Percentiles rank a stretch among this genome's conserved stretches.
phyloP scores from a whole-genome alignment of 2,329 filamentous ascomycete species.

The Colletotrichum phormii region DNA sequence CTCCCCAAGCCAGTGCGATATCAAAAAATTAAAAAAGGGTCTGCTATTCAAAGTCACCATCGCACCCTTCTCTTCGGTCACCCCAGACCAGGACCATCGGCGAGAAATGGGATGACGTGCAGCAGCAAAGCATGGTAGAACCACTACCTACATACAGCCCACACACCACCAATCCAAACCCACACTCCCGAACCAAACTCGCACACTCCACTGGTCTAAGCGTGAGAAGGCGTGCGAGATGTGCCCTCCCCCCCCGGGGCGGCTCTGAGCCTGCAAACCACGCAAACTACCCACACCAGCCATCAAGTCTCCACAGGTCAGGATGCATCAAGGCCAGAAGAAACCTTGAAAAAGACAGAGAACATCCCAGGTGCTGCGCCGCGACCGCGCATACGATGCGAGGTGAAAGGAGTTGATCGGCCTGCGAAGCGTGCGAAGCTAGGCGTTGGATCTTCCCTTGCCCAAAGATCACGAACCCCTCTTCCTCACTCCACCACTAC shows the following conservation, averaged over 20 bases:
- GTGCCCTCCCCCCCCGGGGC: neutral
- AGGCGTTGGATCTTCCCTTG: neutral
- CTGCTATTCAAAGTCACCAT: neutral
- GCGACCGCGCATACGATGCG: neutral
- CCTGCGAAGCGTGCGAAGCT: neutral
- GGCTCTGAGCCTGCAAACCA: neutral
- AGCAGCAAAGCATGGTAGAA: neutral
- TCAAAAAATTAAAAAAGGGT: neutral
- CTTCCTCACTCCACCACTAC: neutral
- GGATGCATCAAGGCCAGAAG: too few relatives aligned
- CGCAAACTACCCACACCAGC: too few relatives aligned
- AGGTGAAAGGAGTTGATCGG: neutral
- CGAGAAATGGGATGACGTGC: constrained; percentile 30
- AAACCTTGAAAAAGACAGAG: neutral
- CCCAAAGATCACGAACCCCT: neutral
- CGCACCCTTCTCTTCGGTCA: neutral
- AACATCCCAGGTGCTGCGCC: neutral
- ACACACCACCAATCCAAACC: neutral
- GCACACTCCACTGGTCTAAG: neutral
- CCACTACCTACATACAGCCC: neutral
- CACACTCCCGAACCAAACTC: too few relatives aligned
- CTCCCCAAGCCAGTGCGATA: neutral
- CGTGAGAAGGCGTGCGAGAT: neutral
- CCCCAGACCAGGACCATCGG: neutral
- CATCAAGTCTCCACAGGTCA: too few relatives aligned